These are phyloP conservation scores for Hypoxylon intermedium DNA, from an alignment of 495 filamentous ascomycete genomes.

Conservation along the genomic window DNA sequence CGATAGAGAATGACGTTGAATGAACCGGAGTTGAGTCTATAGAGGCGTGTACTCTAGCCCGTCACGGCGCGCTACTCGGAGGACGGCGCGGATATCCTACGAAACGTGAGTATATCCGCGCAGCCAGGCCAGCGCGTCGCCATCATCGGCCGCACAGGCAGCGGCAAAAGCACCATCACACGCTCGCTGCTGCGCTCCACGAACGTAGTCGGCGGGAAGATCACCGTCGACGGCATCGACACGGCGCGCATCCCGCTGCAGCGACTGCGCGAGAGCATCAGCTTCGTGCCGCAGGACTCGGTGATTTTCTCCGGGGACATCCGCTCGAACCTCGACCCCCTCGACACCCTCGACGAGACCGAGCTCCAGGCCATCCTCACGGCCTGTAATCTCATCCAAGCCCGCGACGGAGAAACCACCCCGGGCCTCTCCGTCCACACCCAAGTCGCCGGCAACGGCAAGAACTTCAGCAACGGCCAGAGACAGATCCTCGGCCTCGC, in stretches of 20 bases:
- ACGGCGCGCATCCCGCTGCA: conserved; percentile 46
- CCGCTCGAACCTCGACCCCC: conserved; percentile 51
- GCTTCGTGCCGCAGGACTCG: conserved; percentile 55
- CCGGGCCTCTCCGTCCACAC: conserved; percentile 5
- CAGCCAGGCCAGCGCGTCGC: conserved; percentile 46
- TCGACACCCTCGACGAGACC: conserved; percentile 57
- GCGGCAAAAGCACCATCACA: conserved; percentile 48
- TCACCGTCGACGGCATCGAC: conserved; percentile 52
- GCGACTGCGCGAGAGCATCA: conserved; percentile 49
- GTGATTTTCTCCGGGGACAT: conserved; percentile 53
- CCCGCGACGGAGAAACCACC: neutral
- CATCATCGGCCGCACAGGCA: conserved; percentile 53
- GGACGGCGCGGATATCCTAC: conserved; percentile 28
- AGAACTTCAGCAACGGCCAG: conserved; percentile 26
- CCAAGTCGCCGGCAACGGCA: conserved; percentile 12
- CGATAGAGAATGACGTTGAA: too few relatives aligned
- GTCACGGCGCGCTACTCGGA: conserved; percentile 43
- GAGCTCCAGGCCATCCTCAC: conserved; percentile 64
- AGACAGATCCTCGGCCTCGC: conserved; percentile 23
- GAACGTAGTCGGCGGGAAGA: conserved; percentile 40
- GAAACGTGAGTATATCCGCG: conserved; percentile 35
- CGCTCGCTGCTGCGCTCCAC: conserved; percentile 51
- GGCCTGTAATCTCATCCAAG: conserved; percentile 39
- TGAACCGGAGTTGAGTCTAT: too few relatives aligned
- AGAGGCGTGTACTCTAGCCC: too few relatives aligned